phyloP scores from a whole-genome alignment of 2,329 filamentous ascomycete species.

The Ophiostoma australiae region DNA sequence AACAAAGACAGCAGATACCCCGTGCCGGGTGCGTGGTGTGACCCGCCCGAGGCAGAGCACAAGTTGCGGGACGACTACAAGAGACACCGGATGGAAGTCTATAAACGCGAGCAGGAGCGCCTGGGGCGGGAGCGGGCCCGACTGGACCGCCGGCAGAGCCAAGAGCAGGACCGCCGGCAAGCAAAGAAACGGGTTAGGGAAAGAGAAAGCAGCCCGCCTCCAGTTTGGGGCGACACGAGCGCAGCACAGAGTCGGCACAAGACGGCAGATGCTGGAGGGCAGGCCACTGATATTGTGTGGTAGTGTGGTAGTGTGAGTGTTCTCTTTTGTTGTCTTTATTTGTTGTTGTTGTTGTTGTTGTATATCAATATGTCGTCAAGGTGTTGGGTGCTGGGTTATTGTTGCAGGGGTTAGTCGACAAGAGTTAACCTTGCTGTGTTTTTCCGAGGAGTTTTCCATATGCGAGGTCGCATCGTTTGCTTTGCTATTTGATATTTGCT shows the following conservation, averaged over 20 bases:
- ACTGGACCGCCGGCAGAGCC: not conserved
- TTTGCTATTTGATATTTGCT: not conserved
- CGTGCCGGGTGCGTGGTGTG: not conserved
- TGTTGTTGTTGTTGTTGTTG: not conserved
- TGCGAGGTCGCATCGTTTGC: not conserved
- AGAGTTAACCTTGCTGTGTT: not conserved
- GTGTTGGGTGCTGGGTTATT: not conserved
- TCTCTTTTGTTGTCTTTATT: not conserved
- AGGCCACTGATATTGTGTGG: not conserved
- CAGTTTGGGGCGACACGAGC: not conserved
- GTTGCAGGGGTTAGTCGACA: not conserved
- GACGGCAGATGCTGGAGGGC: not conserved
- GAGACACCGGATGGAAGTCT: not conserved
- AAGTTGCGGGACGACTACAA: slow-evolving; percentile 14
- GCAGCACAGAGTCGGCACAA: not conserved
- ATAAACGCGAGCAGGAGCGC: slow-evolving; percentile 6
- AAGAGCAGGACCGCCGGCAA: not conserved
- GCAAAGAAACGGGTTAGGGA: not conserved
- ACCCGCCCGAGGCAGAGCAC: slow-evolving; percentile 1
- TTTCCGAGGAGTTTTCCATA: not conserved
- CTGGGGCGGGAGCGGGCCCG: not conserved
- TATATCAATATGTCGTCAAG: not conserved
- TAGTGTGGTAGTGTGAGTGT: not conserved
- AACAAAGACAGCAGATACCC: slow-evolving; percentile 11
- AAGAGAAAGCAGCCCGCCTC: slow-evolving; percentile 4